phyloP scores from a whole-genome alignment of 768 basidiomycete species.

The Mycena haematopus region DNA sequence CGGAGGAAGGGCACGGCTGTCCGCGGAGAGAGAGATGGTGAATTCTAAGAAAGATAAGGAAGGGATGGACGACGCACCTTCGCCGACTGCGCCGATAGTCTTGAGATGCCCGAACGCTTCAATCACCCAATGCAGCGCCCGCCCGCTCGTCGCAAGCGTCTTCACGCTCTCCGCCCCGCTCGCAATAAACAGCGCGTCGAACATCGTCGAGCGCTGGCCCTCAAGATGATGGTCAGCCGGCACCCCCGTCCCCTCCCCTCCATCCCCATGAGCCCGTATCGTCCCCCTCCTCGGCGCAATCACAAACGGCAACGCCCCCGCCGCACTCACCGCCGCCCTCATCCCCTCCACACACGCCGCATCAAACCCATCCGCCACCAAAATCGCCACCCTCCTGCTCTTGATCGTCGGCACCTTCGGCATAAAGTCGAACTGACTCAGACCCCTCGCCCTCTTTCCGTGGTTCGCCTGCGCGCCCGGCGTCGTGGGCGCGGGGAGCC shows the following conservation, averaged over 20 bases:
- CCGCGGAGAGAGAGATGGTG: no score
- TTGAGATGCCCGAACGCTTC: no score
- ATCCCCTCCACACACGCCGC: background rate
- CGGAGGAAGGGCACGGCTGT: no score
- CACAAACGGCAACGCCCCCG: background rate
- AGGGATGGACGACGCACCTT: no score
- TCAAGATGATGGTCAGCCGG: background rate
- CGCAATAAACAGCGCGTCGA: background rate
- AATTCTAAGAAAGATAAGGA: no score
- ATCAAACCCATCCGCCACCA: background rate
- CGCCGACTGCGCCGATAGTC: no score
- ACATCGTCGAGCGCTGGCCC: background rate
- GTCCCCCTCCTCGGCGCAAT: background rate
- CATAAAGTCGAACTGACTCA: background rate
- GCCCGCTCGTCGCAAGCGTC: no score
- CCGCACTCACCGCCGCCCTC: background rate
- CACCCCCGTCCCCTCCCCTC: background rate
- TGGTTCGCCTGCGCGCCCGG: background rate
- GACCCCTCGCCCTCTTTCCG: background rate
- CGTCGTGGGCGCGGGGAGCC: background rate
- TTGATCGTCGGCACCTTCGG: slow-evolving; percentile 11
- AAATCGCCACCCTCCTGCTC: slow-evolving; percentile 19
- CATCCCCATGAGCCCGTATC: background rate
- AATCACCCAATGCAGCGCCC: no score
- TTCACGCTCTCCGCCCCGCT: background rate